Base-by-base conservation (phyloP, 768 basidiomycete genomes). In the Boletus reticuloceps region DNA sequence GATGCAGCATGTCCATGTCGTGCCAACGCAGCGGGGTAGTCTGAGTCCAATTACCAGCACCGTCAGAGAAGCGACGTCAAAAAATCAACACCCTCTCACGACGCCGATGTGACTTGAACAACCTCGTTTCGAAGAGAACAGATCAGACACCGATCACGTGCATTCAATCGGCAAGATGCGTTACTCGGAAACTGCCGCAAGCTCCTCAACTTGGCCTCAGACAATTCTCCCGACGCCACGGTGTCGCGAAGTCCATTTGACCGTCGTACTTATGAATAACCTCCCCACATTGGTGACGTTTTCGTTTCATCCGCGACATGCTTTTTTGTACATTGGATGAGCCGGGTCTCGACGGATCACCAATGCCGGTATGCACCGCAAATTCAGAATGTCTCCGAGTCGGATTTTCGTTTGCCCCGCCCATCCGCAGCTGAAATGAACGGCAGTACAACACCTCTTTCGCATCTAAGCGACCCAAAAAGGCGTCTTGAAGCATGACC, bases 311-410 rank as follows among this genome's bases (percentile, higher is more conserved):
- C 22, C 14, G 25, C 25, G 1, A 25, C 27, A 5, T 17, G 11
- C 19, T 27, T 32, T 22, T 32, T 32, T 13, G 16, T 22, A 34
- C 44, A 8, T 5, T 41, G 31, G 42, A 39, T 32, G 19, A 16
- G 16, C 27, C 42, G 48, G 54, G 45, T 55, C 48, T 44, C 49
- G 43, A 40, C 49, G 54, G 54, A 41, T 32, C 54, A 34, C 51
- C 54, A 31, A 55, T 16, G n/a, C 49, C 54, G 44, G 49, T 40
- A 20, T 9, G 7, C 32, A 41, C 49, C 49, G 54, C 31, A 17
- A 38, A 14, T 14, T 13, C 38, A 38, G 16, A 14, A 16, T 38
- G 2, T 39, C 38, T 4, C 41, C 47, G 41, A 41, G 53, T 20
- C 32, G 22, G 53, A 48, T 54, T 46, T 10, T 39, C 51, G 31